A percentile compares a stretch with the other conserved stretches of the same genome.
Conservation (phyloP, 305 asterid species). For the Solanum aculeatissimum region DNA sequence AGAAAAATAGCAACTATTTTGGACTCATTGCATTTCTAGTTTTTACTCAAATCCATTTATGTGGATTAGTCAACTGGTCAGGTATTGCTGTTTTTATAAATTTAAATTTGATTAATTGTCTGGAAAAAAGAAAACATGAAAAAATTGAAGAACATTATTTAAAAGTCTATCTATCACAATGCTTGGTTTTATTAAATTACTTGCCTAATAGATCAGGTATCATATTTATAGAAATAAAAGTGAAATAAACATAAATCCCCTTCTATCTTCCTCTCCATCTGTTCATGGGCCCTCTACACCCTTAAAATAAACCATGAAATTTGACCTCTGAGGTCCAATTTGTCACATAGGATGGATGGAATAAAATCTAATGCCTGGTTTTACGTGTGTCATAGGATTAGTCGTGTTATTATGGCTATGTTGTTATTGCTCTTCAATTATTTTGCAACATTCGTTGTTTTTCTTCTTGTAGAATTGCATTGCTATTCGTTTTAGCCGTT, state of each 20-base stretch:
- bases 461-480: no score
- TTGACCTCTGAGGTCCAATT: background rate
- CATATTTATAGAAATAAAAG: background rate
- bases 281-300: background rate
- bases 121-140: background rate
- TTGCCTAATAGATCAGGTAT: background rate
- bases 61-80: background rate
- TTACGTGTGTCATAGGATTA: no score
- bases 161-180: background rate
- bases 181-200: background rate
- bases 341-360: background rate
- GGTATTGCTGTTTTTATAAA: background rate
- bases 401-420: no score
- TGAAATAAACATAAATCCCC: background rate
- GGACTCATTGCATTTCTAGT: background rate
- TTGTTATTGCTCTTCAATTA: no score
- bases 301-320: background rate
- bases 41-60: background rate
- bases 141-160: background rate
- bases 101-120: background rate
- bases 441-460: no score
- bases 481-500: no score
- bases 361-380: background rate
- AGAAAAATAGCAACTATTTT: background rate
- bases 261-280: background rate